Evolutionary conservation across 768 basidiomycete species (phyloP), one percentile per base, ranked within the genome.

Genomic region (Termitomyces eurrhizus): DNA sequence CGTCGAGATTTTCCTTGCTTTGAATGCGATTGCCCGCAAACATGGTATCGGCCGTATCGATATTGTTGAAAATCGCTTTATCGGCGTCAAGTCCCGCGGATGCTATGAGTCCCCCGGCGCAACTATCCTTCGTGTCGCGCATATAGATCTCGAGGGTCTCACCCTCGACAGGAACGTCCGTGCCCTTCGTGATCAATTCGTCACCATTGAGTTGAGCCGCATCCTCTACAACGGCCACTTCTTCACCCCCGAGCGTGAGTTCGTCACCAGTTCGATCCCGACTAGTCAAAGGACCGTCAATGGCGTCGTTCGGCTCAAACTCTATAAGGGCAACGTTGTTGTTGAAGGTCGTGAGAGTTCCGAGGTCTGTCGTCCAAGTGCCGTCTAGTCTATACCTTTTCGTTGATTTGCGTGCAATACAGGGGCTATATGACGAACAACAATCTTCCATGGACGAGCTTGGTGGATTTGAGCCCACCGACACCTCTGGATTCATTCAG

Each of bases 171-270:
- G 96, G 68, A 97, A 96, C 74, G 95, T 99, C 64, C 90, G 97
- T 58, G 89, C 92, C 24, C 80, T 98, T 58, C 83, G 97, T 37
- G 97, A 99, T 74, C 90, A 93, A 71, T 99, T 98, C 77, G 81
- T 97, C 67, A 98, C 97, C 26, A 80, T 92, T 68, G 89, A 90
- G 72, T 81, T 98, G 58, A 87, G 92, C 73, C 81, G 88, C 66
- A 95, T 99, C 69, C 79, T 99, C 52, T 98, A 99, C 82, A 98
- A 98, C 71, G 97, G 96, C 41, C 94, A 96, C 78, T 98, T 94
- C 87, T 99, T 98, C 84, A 96, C 95, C n/a, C 95, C 97, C 50
- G 97, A 98, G 77, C 84, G 96, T 65, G 97, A 98, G 77, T 98
- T 98, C 70, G 78, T 98, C 69, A 89, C 88, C 48, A 87, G 88